A percentile compares a stretch with the other conserved stretches of the same genome.
phyloP scores from a whole-genome alignment of 768 basidiomycete species.

The Xerocomellus chrysenteron region DNA sequence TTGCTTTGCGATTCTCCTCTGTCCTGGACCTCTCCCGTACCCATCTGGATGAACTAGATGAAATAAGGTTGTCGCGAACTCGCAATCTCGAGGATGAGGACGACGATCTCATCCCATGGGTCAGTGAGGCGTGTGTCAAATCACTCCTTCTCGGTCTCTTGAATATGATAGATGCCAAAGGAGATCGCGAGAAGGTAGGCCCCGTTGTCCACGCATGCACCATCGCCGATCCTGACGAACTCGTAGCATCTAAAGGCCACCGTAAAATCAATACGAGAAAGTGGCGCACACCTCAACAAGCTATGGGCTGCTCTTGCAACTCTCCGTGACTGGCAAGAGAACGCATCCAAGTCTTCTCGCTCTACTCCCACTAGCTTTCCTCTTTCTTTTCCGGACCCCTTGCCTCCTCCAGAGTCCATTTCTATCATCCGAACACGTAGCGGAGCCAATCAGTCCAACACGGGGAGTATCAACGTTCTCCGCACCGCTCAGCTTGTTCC shows the following conservation, averaged over 20 bases:
- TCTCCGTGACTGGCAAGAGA: conserved; percentile 41
- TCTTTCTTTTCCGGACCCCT: conserved; percentile 55
- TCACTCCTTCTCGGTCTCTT: conserved; percentile 63
- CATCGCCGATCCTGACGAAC: background rate
- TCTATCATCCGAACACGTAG: conserved; percentile 49
- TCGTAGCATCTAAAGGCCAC: conserved; percentile 33
- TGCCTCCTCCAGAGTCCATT: conserved; percentile 48
- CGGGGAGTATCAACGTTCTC: conserved; percentile 35
- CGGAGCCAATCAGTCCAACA: conserved; percentile 29
- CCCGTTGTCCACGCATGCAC: background rate
- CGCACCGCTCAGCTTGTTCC: conserved; percentile 66
- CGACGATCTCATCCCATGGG: conserved; percentile 48
- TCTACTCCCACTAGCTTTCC: conserved; percentile 8
- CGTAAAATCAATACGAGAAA: conserved; percentile 50
- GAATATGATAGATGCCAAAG: conserved; percentile 46
- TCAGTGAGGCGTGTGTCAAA: conserved; percentile 63
- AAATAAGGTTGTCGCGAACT: conserved; percentile 37
- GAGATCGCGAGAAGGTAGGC: conserved; percentile 37
- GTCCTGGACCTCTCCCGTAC: conserved; percentile 49
- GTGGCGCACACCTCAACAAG: conserved; percentile 57
- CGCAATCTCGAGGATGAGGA: conserved; percentile 40
- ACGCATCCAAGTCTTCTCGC: conserved; percentile 16
- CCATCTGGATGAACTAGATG: conserved; percentile 65
- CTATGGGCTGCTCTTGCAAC: conserved; percentile 57
- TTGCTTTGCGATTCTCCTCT: conserved; percentile 60